A percentile compares a stretch with the other conserved stretches of the same genome.
These are phyloP conservation scores for Tetrapisispora nanseiensis DNA, from an alignment of 805 yeast species.

Conservation along the genomic window DNA sequence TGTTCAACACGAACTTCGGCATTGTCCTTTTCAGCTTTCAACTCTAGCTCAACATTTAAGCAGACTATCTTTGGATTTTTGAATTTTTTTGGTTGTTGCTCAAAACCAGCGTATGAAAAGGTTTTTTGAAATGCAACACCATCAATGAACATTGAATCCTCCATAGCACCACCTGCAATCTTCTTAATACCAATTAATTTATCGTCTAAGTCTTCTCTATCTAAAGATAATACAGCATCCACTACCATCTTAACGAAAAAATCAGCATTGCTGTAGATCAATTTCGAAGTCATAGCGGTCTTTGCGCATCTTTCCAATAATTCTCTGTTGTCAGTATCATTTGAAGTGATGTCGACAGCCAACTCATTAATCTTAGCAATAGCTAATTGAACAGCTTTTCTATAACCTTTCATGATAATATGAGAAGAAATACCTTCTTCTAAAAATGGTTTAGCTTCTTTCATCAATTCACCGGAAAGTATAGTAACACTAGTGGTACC, in stretches of 20 bases:
- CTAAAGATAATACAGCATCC: slow-evolving; percentile 84
- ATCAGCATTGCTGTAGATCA: slow-evolving; percentile 76
- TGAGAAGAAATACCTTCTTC: slow-evolving; percentile 96
- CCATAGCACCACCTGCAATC: slow-evolving; percentile 93
- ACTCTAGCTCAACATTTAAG: slow-evolving; percentile 86
- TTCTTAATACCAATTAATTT: slow-evolving; percentile 87
- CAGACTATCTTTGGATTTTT: slow-evolving; percentile 70
- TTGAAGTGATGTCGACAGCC: slow-evolving; percentile 56
- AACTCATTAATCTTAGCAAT: slow-evolving; percentile 62
- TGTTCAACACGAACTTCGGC: slow-evolving; percentile 96
- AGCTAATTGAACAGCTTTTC: slow-evolving; percentile 72
- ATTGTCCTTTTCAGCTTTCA: slow-evolving; percentile 96
- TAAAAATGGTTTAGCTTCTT: slow-evolving; percentile 80
- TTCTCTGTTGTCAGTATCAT: slow-evolving; percentile 48
- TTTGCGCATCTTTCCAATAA: slow-evolving; percentile 85
- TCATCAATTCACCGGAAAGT: slow-evolving; percentile 86
- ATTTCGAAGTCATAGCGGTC: slow-evolving; percentile 94
- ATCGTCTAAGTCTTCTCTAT: slow-evolving; percentile 78
- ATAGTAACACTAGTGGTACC: slow-evolving; percentile 96
- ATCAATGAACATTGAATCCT: slow-evolving; percentile 76
- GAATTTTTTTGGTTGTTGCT: slow-evolving; percentile 91
- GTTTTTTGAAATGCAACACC: slow-evolving; percentile 98
- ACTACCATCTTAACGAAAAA: slow-evolving; percentile 96
- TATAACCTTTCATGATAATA: slow-evolving; percentile 76
- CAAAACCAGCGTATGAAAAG: slow-evolving; percentile 96